Evolutionary conservation across 1,284 basidiomycete genomes (phyloP).

Genomic region (Tilletia walkeri): DNA sequence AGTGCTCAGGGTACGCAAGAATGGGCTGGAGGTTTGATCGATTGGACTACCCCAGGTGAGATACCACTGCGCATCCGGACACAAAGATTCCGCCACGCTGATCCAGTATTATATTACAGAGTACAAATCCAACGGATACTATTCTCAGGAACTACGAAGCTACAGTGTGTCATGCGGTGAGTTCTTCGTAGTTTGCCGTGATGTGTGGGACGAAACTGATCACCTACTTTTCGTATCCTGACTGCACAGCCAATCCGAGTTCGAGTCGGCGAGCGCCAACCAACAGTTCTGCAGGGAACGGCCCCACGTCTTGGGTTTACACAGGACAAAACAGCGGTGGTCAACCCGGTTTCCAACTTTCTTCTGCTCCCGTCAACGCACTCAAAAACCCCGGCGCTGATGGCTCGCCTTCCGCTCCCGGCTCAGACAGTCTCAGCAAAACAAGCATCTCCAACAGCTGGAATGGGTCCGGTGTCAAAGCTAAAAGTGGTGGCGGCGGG

Average conservation of each 20-base stretch:
- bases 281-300: constrained; percentile 31
- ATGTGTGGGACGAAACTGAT: too few species aligned
- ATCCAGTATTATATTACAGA: not conserved
- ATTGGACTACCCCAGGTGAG: constrained; percentile 26
- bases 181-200: not conserved
- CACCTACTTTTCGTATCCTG: constrained; percentile 7
- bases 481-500: not conserved
- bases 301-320: constrained; percentile 44
- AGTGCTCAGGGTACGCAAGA: constrained; percentile 32
- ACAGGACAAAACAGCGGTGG: constrained; percentile 24
- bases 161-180: constrained; percentile 35
- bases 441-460: constrained; percentile 20
- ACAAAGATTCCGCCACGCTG: not conserved
- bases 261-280: constrained; percentile 27
- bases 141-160: constrained; percentile 43
- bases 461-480: constrained; percentile 22
- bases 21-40: constrained; percentile 46
- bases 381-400: constrained; percentile 25
- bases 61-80: not conserved
- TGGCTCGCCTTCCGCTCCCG: constrained; percentile 26
- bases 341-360: constrained; percentile 32
- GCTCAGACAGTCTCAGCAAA: constrained; percentile 18
- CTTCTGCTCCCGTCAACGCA: constrained; percentile 26
- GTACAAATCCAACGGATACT: constrained; percentile 44
- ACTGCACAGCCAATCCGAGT: constrained; percentile 26